Conservation (phyloP, 176 grass and related monocot species). For the Cenchrus purpureus region DNA sequence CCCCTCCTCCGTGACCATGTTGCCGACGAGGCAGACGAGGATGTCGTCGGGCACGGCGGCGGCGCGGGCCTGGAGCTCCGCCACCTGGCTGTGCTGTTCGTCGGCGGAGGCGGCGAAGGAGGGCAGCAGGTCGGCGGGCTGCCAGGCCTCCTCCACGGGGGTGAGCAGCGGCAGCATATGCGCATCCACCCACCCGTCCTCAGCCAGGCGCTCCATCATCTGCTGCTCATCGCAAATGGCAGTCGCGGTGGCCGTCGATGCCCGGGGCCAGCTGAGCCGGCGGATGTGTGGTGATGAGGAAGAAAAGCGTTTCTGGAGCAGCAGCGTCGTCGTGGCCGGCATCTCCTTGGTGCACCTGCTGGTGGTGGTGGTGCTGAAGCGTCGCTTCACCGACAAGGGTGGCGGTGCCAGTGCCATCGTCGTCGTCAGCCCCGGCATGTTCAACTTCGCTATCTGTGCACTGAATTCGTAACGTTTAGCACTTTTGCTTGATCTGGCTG, state of each 20-base stretch:
- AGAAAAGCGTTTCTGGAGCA: background rate
- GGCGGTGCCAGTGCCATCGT: background rate
- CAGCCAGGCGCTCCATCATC: background rate
- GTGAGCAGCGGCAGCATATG: constrained; percentile 33
- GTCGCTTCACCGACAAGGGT: background rate
- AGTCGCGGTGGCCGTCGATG: background rate
- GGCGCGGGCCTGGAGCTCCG: constrained; percentile 22
- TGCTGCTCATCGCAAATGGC: background rate
- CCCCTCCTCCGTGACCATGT: constrained; percentile 5
- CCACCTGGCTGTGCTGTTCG: background rate
- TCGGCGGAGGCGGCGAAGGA: background rate
- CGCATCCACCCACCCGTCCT: constrained; percentile 28
- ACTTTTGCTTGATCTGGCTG: background rate
- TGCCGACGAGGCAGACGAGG: constrained; percentile 34
- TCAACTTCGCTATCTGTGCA: background rate
- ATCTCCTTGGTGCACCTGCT: background rate
- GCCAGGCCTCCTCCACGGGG: constrained; percentile 43
- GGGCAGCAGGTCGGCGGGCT: constrained; percentile 40
- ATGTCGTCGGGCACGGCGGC: constrained; percentile 23
- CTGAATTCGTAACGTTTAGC: background rate
- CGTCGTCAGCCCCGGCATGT: background rate
- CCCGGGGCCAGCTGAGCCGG: background rate
- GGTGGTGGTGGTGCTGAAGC: background rate
- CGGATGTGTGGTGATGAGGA: background rate
- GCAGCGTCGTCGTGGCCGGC: no score